These are phyloP conservation scores for Hanseniaspora jakobsenii DNA, from an alignment of 805 yeast genomes.

Conservation along the genomic window DNA sequence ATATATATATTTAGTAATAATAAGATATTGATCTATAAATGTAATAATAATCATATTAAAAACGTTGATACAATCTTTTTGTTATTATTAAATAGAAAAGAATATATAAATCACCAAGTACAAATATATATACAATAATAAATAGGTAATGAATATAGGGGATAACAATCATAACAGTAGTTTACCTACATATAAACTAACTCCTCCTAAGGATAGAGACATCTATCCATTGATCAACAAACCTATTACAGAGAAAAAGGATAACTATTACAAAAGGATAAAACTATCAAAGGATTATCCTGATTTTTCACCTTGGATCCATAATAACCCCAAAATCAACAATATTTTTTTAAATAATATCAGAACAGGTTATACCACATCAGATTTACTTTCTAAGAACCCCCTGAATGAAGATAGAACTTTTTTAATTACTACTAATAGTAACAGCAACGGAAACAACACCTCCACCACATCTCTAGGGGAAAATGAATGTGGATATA, in stretches of 20 bases:
- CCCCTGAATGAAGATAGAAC: slow-evolving; percentile 11
- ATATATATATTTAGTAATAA: too few relatives aligned
- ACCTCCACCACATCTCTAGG: slow-evolving; percentile 14
- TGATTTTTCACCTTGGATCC: slow-evolving; percentile 11
- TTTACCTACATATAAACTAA: neutral
- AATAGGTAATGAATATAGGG: neutral
- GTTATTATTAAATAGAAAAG: too few relatives aligned
- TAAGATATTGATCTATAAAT: too few relatives aligned
- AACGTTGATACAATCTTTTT: too few relatives aligned
- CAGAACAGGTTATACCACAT: slow-evolving; percentile 9
- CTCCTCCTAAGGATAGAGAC: slow-evolving; percentile 2
- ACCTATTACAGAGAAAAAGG: neutral
- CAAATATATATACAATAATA: neutral
- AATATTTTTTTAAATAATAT: slow-evolving; percentile 6
- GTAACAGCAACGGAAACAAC: slow-evolving; percentile 13
- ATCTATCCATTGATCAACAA: slow-evolving; percentile 2
- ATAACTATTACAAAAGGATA: neutral
- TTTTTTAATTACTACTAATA: slow-evolving; percentile 9
- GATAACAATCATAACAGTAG: neutral
- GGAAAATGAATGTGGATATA: slow-evolving; percentile 11
- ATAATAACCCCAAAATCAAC: slow-evolving; percentile 10
- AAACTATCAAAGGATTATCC: slow-evolving; percentile 8
- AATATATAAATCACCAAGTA: too few relatives aligned
- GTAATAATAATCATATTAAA: too few relatives aligned
- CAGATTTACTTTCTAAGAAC: slow-evolving; percentile 12